Base-by-base conservation (phyloP, 208 protist genomes). In the Kentomonas sorsogonicus region DNA sequence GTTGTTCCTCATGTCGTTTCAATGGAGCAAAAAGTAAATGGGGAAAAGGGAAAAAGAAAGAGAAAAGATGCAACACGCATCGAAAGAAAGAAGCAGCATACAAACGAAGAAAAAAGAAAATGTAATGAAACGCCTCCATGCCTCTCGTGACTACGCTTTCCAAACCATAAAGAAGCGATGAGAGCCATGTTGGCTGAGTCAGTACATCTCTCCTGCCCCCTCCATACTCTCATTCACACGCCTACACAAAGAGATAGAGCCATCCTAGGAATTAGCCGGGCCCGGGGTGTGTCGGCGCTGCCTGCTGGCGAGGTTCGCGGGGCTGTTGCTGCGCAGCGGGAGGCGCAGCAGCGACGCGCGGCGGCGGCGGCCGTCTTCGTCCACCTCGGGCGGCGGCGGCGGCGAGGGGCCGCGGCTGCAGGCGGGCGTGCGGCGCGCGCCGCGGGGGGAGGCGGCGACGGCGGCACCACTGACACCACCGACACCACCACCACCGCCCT, bases 51-150 rank as follows among this genome's bases (percentile, higher is more conserved):
- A 27, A 53, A 53, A 53, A 53, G 31, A 36, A 30, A 55, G 22
- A 39, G 30, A 48, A 69, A 57, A 60, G 3, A 34, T 9, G 41
- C 23, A 22, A 53, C 27, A 52, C 4, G 23, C 15, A 15, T 56
- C 31, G 20, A 43, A 34, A 23, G 31, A 53, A 57, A 30, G 26
- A 62, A 36, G 36, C 53, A 43, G 20, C 56, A 15, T 22, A 22
- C 9, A 46, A 40, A 5, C n/a, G 3, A 60, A n/a, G 40, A 47
- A 7, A 45, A 18, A 64, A 11, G 48, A 38, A 3, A 22, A 39
- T 25, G 50, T 47, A 13, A 54, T 2, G 31, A 54, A n/a, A n/a
- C n/a, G n/a, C n/a, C n/a, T n/a, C n/a, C n/a, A n/a, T n/a, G n/a
- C n/a, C n/a, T n/a, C n/a, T n/a, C n/a, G n/a, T n/a, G n/a, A n/a